A percentile compares a stretch with the other conserved stretches of the same genome.
phyloP scores from a whole-genome alignment of 169 alveolate species.

The Eimeria sp. region DNA sequence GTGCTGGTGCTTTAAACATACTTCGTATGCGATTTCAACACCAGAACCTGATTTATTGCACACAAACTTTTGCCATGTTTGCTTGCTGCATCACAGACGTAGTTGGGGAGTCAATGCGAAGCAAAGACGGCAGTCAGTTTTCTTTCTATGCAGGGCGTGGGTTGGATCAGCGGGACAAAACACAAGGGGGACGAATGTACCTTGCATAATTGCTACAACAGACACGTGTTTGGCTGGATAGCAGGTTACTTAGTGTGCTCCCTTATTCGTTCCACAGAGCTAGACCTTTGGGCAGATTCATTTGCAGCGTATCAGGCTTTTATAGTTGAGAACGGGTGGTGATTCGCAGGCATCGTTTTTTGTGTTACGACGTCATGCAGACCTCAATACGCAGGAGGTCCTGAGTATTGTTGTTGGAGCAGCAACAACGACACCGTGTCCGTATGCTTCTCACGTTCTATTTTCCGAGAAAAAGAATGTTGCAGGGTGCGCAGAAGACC shows the following conservation, averaged over 20 bases:
- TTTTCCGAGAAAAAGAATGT: background rate
- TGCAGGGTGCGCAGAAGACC: background rate
- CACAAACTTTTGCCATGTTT: background rate
- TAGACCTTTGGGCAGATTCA: background rate
- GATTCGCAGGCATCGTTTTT: background rate
- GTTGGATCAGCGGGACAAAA: background rate
- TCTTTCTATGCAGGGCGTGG: background rate
- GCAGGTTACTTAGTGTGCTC: background rate
- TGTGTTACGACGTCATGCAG: background rate
- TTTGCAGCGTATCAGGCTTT: background rate
- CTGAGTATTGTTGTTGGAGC: background rate
- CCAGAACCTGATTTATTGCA: background rate
- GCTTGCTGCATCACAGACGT: background rate
- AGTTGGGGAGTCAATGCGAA: too few relatives aligned
- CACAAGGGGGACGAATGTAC: background rate
- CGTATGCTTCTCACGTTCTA: background rate
- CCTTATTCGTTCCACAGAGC: background rate
- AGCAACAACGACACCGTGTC: too few relatives aligned
- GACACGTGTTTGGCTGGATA: background rate
- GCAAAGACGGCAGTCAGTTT: background rate
- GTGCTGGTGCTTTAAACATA: background rate
- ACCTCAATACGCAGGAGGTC: too few relatives aligned
- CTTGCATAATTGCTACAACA: background rate
- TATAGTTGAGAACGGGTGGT: background rate
- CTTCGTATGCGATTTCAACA: background rate